Evolutionary conservation across 2,329 filamentous ascomycete genomes (phyloP), one percentile per base, ranked within the genome.

Genomic region (Botryosphaeria dothidea): DNA sequence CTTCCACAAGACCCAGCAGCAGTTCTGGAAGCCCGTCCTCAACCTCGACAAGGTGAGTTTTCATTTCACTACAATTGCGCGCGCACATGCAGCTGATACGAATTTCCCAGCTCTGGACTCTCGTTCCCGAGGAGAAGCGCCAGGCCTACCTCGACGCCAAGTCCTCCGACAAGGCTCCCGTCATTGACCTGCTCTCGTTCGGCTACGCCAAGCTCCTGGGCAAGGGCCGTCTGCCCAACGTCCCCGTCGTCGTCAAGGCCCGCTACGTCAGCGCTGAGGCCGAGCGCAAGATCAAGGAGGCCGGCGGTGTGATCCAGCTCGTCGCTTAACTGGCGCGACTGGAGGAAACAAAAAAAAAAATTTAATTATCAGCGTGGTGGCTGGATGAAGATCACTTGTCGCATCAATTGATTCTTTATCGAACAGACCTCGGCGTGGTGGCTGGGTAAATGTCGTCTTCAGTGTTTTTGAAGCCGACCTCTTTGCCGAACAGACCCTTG

Each of bases 141-240:
- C 93, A 97, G 57, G 89, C 92, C 83, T 98, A 98, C 88, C 81
- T 97, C 77, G 83, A 83, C 72, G 82, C 83, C 77, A 88, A 91
- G 81, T 92, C 92, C 84, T 89, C 88, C 81, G 92, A 97, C 83
- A 96, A 92, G 81, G 93, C 94, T 70, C 95, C 95, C 80, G 94
- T 99, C 79, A 90, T 99, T 85, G 94, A 99, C 85, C 92, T 99
- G 81, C 90, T 98, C 71, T 87, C 92, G 76, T 90, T 97, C 82
- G 95, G 96, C 75, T 99, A 98, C 90, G 92, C 93, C 80, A 99
- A 99, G 87, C 89, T 99, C 73, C 91, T 99, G 80, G 96, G 95
- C 82, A 99, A 99, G 90, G 95, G 95, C 83, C 90, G 94, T 79
- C 86, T 98, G 77, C 94, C 95, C 78, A 86, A 94, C 79, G 88